These are phyloP conservation scores for Stenocarpella maydis DNA, from an alignment of 2,329 filamentous ascomycete species.

Conservation along the genomic window DNA sequence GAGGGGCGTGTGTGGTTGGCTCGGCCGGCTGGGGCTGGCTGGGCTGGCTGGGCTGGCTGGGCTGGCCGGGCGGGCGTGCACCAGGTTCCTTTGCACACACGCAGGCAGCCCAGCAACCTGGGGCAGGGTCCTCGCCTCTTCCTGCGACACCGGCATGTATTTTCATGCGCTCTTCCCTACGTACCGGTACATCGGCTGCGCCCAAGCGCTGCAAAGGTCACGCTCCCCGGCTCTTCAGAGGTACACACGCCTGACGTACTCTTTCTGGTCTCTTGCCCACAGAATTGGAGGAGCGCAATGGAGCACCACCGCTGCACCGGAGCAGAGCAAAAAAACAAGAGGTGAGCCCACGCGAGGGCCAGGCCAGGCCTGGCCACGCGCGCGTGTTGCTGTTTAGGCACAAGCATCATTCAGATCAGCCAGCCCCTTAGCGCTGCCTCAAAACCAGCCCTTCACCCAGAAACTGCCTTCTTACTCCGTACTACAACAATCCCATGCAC, in stretches of 20 bases:
- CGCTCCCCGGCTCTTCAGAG: constrained; percentile 19
- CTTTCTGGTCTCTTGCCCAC: constrained; percentile 24
- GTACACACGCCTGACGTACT: constrained; percentile 18
- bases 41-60: neutral
- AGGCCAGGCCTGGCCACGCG: neutral
- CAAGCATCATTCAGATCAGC: constrained; percentile 33
- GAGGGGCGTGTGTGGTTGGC: constrained; percentile 18
- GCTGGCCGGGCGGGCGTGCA: too few species aligned
- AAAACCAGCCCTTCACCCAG: constrained; percentile 33
- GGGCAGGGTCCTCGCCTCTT: constrained; percentile 30
- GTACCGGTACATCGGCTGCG: constrained; percentile 44
- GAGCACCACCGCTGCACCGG: neutral
- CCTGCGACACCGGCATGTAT: constrained; percentile 42
- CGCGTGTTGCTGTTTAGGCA: neutral
- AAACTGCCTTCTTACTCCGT: constrained; percentile 21
- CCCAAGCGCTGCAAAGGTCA: constrained; percentile 38
- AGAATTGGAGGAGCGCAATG: constrained; percentile 22
- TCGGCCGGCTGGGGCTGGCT: neutral
- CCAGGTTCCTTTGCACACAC: constrained; percentile 9
- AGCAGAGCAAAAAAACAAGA: constrained; percentile 37
- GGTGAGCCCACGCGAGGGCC: constrained; percentile 37
- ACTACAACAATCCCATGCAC: constrained; percentile 28
- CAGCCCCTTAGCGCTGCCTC: constrained; percentile 36
- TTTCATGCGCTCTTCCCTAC: constrained; percentile 38
- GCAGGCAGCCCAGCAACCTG: neutral